A percentile compares a stretch with the other conserved stretches of the same genome.
phyloP scores from a whole-genome alignment of 768 basidiomycete species.

The Dictyophora rubrovolvata region DNA sequence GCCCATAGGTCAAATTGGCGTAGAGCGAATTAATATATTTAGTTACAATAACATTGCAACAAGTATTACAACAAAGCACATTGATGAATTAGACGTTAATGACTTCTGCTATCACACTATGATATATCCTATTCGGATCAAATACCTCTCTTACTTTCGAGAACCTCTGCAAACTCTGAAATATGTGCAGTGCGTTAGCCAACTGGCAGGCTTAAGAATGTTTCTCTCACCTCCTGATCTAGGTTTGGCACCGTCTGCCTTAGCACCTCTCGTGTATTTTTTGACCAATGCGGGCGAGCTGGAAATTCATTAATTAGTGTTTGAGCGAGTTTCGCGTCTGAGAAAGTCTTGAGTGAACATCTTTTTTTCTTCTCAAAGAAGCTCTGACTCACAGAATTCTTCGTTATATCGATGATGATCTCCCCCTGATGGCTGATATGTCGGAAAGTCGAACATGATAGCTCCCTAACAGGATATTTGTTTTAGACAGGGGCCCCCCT shows the following conservation, averaged over 20 bases:
- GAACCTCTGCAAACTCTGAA: conserved; percentile 7
- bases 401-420: conserved; percentile 9
- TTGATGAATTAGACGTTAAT: conserved; percentile 1
- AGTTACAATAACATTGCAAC: no score
- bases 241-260: conserved; percentile 5
- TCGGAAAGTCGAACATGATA: conserved; percentile 11
- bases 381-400: conserved; percentile 6
- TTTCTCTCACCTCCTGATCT: neutral
- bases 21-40: no score
- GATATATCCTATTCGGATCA: conserved; percentile 10
- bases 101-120: conserved; percentile 9
- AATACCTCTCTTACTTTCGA: conserved; percentile 7
- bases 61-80: no score
- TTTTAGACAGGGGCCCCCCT: no score
- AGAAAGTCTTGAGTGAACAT: neutral
- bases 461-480: neutral
- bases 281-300: conserved; percentile 11
- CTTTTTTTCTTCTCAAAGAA: neutral
- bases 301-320: conserved; percentile 9
- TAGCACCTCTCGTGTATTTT: conserved; percentile 10
- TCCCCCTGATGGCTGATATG: conserved; percentile 6
- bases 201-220: neutral
- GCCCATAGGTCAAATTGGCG: no score
- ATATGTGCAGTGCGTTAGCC: neutral
- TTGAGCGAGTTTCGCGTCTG: conserved; percentile 7